Base-by-base conservation (phyloP, 495 filamentous ascomycete genomes). In the Lasiosphaeria hispida region DNA sequence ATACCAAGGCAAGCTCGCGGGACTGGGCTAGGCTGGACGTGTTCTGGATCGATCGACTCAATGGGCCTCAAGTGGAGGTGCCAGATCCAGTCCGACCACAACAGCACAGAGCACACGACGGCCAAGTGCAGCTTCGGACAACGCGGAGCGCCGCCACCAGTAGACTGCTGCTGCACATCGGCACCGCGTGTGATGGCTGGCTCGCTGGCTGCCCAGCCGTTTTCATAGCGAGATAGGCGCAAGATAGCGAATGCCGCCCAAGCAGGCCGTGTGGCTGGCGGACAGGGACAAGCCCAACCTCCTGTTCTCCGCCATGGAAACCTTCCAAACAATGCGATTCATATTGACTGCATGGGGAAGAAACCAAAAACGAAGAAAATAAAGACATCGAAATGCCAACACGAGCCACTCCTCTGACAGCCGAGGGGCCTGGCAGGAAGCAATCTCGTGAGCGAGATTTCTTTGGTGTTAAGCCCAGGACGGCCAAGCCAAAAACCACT, bases 371-470 rank as follows among this genome's bases (percentile, higher is more conserved):
- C 37, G 36, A 53, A 17, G 34, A 11, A 23, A 11, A 41, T 45
- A 19, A 39, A 55, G 23, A 30, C 23, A 47, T 45, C 23, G 10
- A 44, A 19, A 54, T 14, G 43, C 53, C 41, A 55, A 55, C 41
- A 55, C 42, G 53, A 42, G 41, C 41, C n/a, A 37, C 13, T 7
- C 17, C 35, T 37, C 23, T 30, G 23, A 35, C 49, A 59, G 49
- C 57, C 57, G 57, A 58, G 48, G 34, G 19, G 11, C 11, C 15
- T 17, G 39, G 42, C 42, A 40, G 36, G 17, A 19, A 23, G 48
- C 48, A 57, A 62, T 62, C 48, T 62, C 59, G 59, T 53, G 36
- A 53, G 54, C 54, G 48, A 55, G 38, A 47, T 55, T 62, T 48
- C 53, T 53, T 38, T 42, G 50, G 42, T 50, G 48, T 47, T 55